phyloP scores from a whole-genome alignment of 495 filamentous ascomycete species.

The Lasiosphaeris hirsuta region DNA sequence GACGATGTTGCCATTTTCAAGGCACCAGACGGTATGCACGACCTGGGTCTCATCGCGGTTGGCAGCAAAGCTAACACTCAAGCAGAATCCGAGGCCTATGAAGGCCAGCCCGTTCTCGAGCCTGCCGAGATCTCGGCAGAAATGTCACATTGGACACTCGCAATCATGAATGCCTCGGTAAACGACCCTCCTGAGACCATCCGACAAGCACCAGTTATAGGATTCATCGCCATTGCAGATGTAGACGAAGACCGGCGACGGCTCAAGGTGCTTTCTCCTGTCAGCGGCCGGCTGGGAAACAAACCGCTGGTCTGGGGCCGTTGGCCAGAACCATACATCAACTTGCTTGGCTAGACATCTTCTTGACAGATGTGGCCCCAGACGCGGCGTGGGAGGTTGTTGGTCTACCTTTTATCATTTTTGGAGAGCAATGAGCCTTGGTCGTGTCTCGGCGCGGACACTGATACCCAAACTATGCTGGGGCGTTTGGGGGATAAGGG shows the following conservation, averaged over 20 bases:
- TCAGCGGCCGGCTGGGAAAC: slow-evolving; percentile 72
- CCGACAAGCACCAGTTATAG: slow-evolving; percentile 81
- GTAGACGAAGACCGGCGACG: slow-evolving; percentile 83
- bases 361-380: neutral
- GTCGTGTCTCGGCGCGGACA: no score
- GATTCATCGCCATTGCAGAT: slow-evolving; percentile 86
- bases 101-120: slow-evolving; percentile 51
- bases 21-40: slow-evolving; percentile 25
- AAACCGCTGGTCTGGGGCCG: slow-evolving; percentile 67
- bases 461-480: neutral
- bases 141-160: slow-evolving; percentile 69
- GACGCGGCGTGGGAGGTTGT: neutral
- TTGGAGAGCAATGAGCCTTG: no score
- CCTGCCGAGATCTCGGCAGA: slow-evolving; percentile 53
- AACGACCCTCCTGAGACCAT: slow-evolving; percentile 67
- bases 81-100: slow-evolving; percentile 25
- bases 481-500: neutral
- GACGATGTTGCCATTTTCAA: slow-evolving; percentile 63
- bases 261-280: slow-evolving; percentile 75
- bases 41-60: neutral
- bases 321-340: slow-evolving; percentile 54
- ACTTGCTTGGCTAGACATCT: slow-evolving; percentile 38
- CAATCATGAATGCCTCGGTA: slow-evolving; percentile 69
- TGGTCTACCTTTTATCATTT: no score
- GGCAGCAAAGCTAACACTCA: slow-evolving; percentile 28